A percentile compares a stretch with the other conserved stretches of the same genome.
These are phyloP conservation scores for Fusarium zealandicum DNA, from an alignment of 2,329 filamentous ascomycete genomes.

Conservation along the genomic window DNA sequence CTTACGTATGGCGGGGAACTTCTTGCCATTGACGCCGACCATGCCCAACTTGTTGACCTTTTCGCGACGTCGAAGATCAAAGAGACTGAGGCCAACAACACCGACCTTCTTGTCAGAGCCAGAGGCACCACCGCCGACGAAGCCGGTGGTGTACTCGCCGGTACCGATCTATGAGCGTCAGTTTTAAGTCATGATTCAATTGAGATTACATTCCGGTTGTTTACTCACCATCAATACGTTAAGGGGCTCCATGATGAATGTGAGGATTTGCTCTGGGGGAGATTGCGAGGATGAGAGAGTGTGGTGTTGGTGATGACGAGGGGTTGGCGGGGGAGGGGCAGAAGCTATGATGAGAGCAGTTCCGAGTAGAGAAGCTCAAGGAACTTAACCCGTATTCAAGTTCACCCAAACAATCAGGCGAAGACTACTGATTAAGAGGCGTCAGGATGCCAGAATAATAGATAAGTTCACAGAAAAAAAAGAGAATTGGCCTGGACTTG, in stretches of 20 bases:
- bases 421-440: neutral
- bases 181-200: neutral
- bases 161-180: slow-evolving; percentile 72
- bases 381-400: neutral
- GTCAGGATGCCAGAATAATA: neutral
- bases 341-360: slow-evolving; percentile 32
- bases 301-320: slow-evolving; percentile 15
- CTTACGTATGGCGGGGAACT: slow-evolving; percentile 90
- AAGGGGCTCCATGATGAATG: slow-evolving; percentile 61
- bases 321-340: slow-evolving; percentile 30
- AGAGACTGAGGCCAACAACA: slow-evolving; percentile 87
- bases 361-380: slow-evolving; percentile 11
- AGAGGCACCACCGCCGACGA: slow-evolving; percentile 83
- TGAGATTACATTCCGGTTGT: neutral
- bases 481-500: slow-evolving; percentile 1
- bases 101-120: slow-evolving; percentile 96
- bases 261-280: neutral
- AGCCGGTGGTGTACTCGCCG: slow-evolving; percentile 96
- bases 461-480: slow-evolving; percentile 8
- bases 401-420: neutral
- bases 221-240: slow-evolving; percentile 71
- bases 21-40: slow-evolving; percentile 87
- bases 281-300: neutral
- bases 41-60: slow-evolving; percentile 88
- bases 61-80: slow-evolving; percentile 85